Percentiles rank a stretch among this genome's conserved stretches.
These are phyloP conservation scores for Gastrolobium villosum DNA, from an alignment of 306 rosid species.

Conservation along the genomic window DNA sequence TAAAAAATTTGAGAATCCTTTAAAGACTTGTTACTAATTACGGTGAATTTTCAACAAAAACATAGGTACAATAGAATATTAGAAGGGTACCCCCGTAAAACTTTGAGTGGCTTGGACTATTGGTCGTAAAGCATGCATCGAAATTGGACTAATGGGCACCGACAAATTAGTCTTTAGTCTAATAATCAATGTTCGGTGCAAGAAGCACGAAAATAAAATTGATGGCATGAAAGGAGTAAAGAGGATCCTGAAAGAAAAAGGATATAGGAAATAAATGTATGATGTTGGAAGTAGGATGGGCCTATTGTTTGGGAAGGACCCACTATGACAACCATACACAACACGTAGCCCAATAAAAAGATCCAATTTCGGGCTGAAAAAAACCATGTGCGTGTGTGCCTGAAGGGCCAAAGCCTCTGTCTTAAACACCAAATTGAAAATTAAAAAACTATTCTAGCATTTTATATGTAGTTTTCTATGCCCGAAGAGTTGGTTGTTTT, in stretches of 20 bases:
- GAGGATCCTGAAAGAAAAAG: neutral
- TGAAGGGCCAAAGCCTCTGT: no score
- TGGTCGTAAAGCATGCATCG: conserved; percentile 35
- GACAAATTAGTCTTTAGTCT: conserved; percentile 15
- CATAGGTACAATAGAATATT: neutral
- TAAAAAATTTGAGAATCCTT: conserved; percentile 3
- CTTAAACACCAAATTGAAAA: no score
- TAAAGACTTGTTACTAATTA: neutral
- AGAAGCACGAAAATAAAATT: conserved; percentile 12
- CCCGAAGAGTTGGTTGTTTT: no score
- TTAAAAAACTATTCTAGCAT: no score
- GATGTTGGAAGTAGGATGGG: neutral
- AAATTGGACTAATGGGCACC: conserved; percentile 27
- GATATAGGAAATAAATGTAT: neutral
- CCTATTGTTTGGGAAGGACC: no score
- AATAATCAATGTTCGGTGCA: conserved; percentile 16
- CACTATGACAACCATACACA: no score
- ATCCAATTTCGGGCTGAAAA: no score
- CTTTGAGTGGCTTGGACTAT: conserved; percentile 22
- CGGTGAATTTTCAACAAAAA: neutral
- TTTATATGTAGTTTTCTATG: no score
- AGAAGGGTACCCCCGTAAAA: neutral
- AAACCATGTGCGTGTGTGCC: no score
- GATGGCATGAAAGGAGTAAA: neutral
- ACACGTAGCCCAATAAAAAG: no score